Percentiles rank a stretch among this genome's conserved stretches.
Conservation (phyloP, 2,329 filamentous ascomycete genomes). For the Fusarium luffae region DNA sequence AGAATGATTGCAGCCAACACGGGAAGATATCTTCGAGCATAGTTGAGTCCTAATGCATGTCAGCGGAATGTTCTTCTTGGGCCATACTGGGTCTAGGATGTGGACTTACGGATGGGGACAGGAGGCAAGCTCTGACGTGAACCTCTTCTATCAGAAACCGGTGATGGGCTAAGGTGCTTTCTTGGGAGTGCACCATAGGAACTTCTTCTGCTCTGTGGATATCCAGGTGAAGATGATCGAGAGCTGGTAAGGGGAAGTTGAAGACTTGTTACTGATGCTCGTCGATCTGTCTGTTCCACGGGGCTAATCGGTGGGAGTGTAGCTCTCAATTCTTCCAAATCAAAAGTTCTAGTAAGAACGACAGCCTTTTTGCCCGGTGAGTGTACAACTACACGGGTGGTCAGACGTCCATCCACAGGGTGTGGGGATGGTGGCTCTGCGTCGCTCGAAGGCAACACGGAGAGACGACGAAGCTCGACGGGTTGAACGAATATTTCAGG, state of each 20-base stretch:
- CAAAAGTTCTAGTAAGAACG: conserved; percentile 61
- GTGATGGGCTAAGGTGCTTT: neutral
- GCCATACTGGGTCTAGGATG: too few species aligned
- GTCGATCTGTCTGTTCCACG: conserved; percentile 18
- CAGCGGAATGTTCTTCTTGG: neutral
- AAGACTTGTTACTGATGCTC: conserved; percentile 31
- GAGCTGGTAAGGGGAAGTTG: conserved; percentile 8
- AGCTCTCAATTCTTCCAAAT: conserved; percentile 59
- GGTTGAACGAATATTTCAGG: conserved; percentile 45
- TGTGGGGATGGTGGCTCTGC: conserved; percentile 24
- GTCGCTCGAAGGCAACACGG: conserved; percentile 22
- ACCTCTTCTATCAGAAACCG: conserved; percentile 19
- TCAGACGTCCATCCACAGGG: conserved; percentile 35
- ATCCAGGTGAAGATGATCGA: conserved; percentile 18
- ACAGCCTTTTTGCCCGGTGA: conserved; percentile 57
- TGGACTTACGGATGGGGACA: conserved; percentile 43
- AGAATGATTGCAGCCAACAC: conserved; percentile 66
- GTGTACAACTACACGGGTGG: conserved; percentile 46
- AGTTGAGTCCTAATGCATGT: conserved; percentile 44
- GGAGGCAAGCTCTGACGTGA: conserved; percentile 19
- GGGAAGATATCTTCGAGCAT: conserved; percentile 57
- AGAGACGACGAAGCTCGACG: conserved; percentile 39
- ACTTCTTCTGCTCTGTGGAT: conserved; percentile 19
- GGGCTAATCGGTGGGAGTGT: conserved; percentile 55
- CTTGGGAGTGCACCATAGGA: conserved; percentile 21